These are phyloP conservation scores for Panus rudis DNA, from an alignment of 768 basidiomycete species.

Conservation along the genomic window DNA sequence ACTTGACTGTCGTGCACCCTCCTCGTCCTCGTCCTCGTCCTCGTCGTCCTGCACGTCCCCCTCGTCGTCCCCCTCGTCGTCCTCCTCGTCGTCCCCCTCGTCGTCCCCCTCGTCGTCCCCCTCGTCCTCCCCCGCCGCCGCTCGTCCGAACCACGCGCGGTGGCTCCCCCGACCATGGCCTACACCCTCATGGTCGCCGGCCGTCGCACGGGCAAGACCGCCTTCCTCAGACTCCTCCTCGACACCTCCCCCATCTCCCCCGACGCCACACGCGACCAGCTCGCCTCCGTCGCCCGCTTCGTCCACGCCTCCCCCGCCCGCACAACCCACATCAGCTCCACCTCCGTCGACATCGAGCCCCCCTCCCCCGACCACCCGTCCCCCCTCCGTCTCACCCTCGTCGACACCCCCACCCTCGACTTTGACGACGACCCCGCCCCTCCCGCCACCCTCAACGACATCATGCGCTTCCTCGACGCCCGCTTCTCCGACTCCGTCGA, in stretches of 20 bases:
- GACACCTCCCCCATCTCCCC: conserved; percentile 69
- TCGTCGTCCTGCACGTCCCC: conserved; percentile 21
- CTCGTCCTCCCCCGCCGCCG: conserved; percentile 20
- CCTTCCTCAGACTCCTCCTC: conserved; percentile 78
- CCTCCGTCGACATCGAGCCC: conserved; percentile 65
- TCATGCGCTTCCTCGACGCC: conserved; percentile 63
- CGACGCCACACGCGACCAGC: conserved; percentile 62
- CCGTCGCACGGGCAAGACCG: conserved; percentile 78
- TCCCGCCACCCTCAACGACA: conserved; percentile 60
- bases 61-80: conserved; percentile 20
- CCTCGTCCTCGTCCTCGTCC: conserved; percentile 28
- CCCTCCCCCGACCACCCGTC: conserved; percentile 39
- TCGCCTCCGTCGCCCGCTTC: conserved; percentile 75
- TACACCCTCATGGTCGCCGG: conserved; percentile 80
- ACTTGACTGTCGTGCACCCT: no score
- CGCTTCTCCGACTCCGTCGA: conserved; percentile 69
- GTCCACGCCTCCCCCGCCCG: conserved; percentile 68
- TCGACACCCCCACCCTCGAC: conserved; percentile 81
- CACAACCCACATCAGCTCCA: conserved; percentile 64
- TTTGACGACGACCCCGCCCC: conserved; percentile 56
- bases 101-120: conserved; percentile 19
- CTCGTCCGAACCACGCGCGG: conserved; percentile 23
- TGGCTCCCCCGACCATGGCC: conserved; percentile 19
- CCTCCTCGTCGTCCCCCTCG: conserved; percentile 18
- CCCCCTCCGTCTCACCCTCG: conserved; percentile 57